Evolutionary conservation across 768 basidiomycete genomes (phyloP).

Genomic region (Lactifluus subvellereus): DNA sequence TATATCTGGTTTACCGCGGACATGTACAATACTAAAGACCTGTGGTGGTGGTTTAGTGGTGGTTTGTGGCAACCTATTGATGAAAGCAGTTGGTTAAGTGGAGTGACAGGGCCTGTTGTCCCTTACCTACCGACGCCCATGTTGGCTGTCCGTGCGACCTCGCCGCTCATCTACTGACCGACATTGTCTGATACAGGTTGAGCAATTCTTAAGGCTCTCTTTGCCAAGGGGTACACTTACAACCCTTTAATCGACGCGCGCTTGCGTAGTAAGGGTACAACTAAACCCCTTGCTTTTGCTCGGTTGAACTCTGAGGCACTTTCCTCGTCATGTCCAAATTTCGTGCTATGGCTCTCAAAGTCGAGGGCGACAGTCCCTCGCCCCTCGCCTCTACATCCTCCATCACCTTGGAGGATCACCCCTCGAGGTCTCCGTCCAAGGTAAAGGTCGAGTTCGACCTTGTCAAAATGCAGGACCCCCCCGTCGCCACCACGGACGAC

Average conservation of each 20-base stretch:
- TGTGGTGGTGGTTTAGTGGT: not conserved
- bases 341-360: conserved; percentile 21
- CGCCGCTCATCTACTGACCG: conserved; percentile 16
- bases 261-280: not conserved
- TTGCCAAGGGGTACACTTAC: not conserved
- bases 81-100: not conserved
- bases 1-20: conserved; percentile 1
- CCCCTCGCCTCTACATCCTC: conserved; percentile 20
- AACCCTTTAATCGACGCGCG: conserved; percentile 5
- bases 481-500: conserved; percentile 12
- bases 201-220: conserved; percentile 13
- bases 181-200: conserved; percentile 18
- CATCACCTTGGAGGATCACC: conserved; percentile 18
- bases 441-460: conserved; percentile 5
- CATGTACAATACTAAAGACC: conserved; percentile 13
- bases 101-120: not conserved
- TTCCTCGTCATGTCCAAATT: conserved; percentile 18
- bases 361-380: conserved; percentile 7
- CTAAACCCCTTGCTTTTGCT: conserved; percentile 13
- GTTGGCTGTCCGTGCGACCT: conserved; percentile 9
- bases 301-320: conserved; percentile 3
- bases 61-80: not conserved
- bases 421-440: conserved; percentile 13
- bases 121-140: conserved; percentile 9
- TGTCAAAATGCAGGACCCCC: conserved; percentile 21